Evolutionary conservation across 1,284 basidiomycete species (phyloP), one percentile per base, ranked within the genome.

Genomic region (Hemileia vastatrix): DNA sequence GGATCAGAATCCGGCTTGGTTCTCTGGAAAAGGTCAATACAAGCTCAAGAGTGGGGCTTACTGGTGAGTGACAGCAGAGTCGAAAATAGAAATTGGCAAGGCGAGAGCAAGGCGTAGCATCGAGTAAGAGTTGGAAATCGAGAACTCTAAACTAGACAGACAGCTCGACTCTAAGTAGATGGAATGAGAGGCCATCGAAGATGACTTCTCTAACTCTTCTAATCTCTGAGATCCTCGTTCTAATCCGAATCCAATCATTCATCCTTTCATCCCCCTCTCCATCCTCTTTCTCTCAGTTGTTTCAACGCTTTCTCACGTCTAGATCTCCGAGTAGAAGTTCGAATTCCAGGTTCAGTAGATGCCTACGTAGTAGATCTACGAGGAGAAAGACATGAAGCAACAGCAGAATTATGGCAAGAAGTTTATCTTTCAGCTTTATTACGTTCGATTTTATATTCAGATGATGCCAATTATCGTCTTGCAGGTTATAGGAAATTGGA

Each of bases 361-460:
- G 72, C 74, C 6, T 75, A 73, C 54, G 68, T 72, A 4, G 70
- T 75, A 15, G 73, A 75, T 49, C 54, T 70, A 18, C 68, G 74
- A 11, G 74, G 74, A 21, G 74, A 75, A 55, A 61, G 73, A 13
- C 70, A 70, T 48, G 71, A 72, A 31, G 67, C 72, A 0, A 74
- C 71, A 2, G 71, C 74, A 11, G 73, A 75, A 54, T 70, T 75
- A 47, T 75, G 74, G 74, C 74, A 75, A 60, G 74, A 75, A 57
- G 73, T 73, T 11, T 75, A 75, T 57, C 69, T 75, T 18, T 75
- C 74, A 1, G 74, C 72, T 3, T 67, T 73, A 3, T 68, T 75
- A 5, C 66, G 74, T 15, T 67, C 72, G 27, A 75, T 75, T 53
- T 64, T 73, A 4, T 75, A 75, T 43, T 65, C 74, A 8, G 74